Evolutionary conservation across 2,329 filamentous ascomycete species (phyloP), one percentile per base, ranked within the genome.

Genomic region (Calonectria leucothoes): DNA sequence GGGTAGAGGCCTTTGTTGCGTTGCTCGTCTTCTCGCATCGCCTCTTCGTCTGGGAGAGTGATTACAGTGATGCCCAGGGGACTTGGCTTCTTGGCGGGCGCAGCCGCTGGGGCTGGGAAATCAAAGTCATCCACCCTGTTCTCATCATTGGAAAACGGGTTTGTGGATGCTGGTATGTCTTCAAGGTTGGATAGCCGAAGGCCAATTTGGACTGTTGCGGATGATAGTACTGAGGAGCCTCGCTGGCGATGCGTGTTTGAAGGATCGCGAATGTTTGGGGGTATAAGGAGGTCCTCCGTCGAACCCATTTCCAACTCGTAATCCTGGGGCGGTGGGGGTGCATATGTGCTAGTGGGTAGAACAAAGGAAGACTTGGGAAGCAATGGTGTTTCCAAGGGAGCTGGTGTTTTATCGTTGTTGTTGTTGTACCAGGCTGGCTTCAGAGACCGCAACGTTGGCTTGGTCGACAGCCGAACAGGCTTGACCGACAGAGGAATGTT

Each of bases 161-260:
- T 74, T 12, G 77, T 77, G 23, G 78, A 52, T 10, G 77, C 84
- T 0, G 85, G 83, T 74, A 90, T 87, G 75, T 91, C 88, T 17
- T 88, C 84, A 37, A 89, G 87, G 68, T 88, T 91, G 31, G 93
- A 94, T 69, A 94, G 86, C 14, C 93, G 89, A 20, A 94, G 86
- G 1, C 93, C 93, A 66, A 94, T 94, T 80, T 94, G 92, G 14
- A 94, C 92, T 0, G 92, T 94, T 29, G 92, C 92, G 12, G 90
- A 90, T 55, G 93, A 94, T 20, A 87, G 87, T 51, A 91, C 86
- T 1, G 93, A 94, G 6, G 91, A 92, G 72, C 91, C 87, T 55
- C 92, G 88, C 23, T 86, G 85, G 79, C 90, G 89, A n/a, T 87
- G 85, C 17, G 82, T 80, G 6, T 82, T 83, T 51, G 84, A 83